Evolutionary conservation across 495 filamentous ascomycete genomes (phyloP).

Genomic region (Chaetomidium leptoderma): DNA sequence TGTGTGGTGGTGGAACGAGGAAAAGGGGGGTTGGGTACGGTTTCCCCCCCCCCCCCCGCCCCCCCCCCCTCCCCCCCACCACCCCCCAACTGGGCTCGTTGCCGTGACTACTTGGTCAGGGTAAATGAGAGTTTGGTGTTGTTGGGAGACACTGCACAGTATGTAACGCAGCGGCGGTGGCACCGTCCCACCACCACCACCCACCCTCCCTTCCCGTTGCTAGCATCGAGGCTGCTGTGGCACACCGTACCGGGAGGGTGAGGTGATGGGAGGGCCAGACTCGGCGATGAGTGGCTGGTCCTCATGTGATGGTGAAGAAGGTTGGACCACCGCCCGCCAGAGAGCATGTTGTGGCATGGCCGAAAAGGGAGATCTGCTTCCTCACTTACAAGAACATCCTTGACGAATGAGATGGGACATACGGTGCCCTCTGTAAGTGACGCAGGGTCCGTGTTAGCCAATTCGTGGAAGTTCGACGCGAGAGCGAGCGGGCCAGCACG

Average conservation of each 20-base stretch:
- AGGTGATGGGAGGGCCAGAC: constrained; percentile 12
- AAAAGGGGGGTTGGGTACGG: too few relatives aligned
- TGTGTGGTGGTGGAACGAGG: too few relatives aligned
- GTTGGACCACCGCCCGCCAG: constrained; percentile 9
- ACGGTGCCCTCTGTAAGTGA: constrained; percentile 60
- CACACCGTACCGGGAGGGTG: constrained; percentile 1
- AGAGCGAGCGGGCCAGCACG: too few relatives aligned
- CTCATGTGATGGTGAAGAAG: constrained; percentile 2
- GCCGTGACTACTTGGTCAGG: neutral
- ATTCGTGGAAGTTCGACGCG: constrained; percentile 8
- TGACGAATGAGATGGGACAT: constrained; percentile 68
- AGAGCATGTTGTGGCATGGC: constrained; percentile 3
- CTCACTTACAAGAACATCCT: constrained; percentile 60
- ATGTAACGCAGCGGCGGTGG: neutral
- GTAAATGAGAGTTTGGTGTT: too few relatives aligned
- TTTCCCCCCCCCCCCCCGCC: too few relatives aligned
- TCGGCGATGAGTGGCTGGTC: constrained; percentile 17
- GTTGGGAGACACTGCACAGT: neutral
- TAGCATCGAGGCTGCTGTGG: constrained; percentile 2
- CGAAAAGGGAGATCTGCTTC: constrained; percentile 16
- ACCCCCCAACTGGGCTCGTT: neutral
- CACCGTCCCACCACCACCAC: too few relatives aligned
- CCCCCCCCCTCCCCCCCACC: too few relatives aligned
- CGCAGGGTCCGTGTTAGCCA: constrained; percentile 39
- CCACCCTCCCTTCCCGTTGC: neutral